Evolutionary conservation across 352 stramenopile genomes (phyloP), one percentile per base, ranked within the genome.

Genomic region (Peronospora destructor): DNA sequence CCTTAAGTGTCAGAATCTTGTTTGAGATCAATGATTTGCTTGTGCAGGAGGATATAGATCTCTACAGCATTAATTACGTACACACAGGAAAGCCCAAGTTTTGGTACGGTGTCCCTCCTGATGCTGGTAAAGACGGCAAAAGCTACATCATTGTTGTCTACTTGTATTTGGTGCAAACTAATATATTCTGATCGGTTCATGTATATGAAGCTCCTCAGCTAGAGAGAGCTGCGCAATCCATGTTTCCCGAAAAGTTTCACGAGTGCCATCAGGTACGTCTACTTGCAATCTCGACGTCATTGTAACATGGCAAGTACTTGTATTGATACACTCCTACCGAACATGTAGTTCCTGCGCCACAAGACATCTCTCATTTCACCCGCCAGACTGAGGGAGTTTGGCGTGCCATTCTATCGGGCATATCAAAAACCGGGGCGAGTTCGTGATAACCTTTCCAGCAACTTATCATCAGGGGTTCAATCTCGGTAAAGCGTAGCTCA

Each of bases 41-140:
- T 49, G 47, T 26, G 29, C 34, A 88, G 77, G 91, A 97, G 64
- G 91, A 97, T 56, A 94, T 97, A 72, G 91, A 97, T 56, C 59
- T 97, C 6, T 96, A 88, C 66, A 95, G 83, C 38, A 96, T 97
- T 60, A 97, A 97, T 67, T 97, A 95, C 59, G 34, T 97, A 9
- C 91, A 97, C 71, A 85, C 68, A 7, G 91, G 91, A 32, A 91
- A 86, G 16, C 84, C 88, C 38, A 97, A 97, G 66, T 94, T 93
- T 58, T 97, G 91, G 91, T 97, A 97, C 60, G 72, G 72, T 1
- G 72, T 97, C 3, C 87, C 86, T 38, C 85, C 87, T 19, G 51
- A 74, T 33, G 63, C 73, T 48, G 78, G 72, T 84, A 62, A 53
- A 44, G 37, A 43, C 4, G 44, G 21, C 19, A 39, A 42, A 40